Evolutionary conservation across 352 stramenopile species (phyloP), one percentile per base, ranked within the genome.

Genomic region (Pythium periplocum): DNA sequence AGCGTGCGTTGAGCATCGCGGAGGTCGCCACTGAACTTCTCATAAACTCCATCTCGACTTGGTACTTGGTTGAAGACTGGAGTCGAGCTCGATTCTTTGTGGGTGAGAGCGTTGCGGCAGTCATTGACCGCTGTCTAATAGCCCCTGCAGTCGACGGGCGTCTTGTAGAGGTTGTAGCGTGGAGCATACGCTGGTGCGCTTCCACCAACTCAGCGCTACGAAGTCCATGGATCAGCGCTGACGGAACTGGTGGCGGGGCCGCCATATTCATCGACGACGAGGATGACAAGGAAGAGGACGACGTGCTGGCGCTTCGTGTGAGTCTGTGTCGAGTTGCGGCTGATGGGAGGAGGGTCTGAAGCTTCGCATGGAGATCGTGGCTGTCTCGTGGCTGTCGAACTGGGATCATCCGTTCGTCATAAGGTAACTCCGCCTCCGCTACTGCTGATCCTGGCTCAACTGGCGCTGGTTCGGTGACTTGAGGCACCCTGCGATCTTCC

Each of bases 11-110:
- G 31, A 46, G 32, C 40, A 39, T 36, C 1, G 45, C 51, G 0
- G 57, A 45, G 12, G 64, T 55, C 46, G 48, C 42, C 2, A 71
- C 42, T 0, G 62, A 55, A 40, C 69, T 80, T 33, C 66, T 63
- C 52, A 83, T 61, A 47, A 73, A 74, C 57, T 80, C 69, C 64
- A 79, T 69, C 50, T 86, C 75, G 37, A 86, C 71, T 43, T 82
- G 54, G 41, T 65, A 57, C 43, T 64, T 57, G 39, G 41, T 63
- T 2, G 47, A 48, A n/a, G 31, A 52, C 34, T 58, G 57, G 1
- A 37, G 37, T 42, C 39, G 57, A 32, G 38, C 30, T 8, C 50
- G 57, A 34, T 63, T 49, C 31, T 53, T 44, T 6, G 51, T 39
- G 33, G 57, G 51, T 4, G 57, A 59, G n/a, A 45, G 43, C 33